A percentile compares a stretch with the other conserved stretches of the same genome.
phyloP scores from a whole-genome alignment of 169 alveolate genomes.

The Neospora caninum region DNA sequence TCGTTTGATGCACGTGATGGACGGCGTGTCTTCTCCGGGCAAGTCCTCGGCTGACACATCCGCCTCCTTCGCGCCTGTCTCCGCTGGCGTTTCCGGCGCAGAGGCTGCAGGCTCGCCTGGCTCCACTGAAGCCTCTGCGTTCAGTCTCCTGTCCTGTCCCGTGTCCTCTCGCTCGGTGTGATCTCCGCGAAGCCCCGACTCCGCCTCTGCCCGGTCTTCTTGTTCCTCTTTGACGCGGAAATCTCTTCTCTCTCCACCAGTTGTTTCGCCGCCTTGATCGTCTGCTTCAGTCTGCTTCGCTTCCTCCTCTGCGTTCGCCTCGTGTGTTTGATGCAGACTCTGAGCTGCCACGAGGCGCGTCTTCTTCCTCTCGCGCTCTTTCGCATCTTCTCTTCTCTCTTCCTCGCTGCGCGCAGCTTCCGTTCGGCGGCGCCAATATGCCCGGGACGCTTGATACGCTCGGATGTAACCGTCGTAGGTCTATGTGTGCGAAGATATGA shows the following conservation, averaged over 20 bases:
- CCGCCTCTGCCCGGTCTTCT: too few species aligned
- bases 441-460: constrained; percentile 7
- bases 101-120: not conserved
- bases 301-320: not conserved
- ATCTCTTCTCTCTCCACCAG: not conserved
- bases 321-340: too few species aligned
- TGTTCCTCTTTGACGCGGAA: too few species aligned
- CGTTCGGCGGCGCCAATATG: not conserved
- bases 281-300: not conserved
- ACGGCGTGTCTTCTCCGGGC: too few species aligned
- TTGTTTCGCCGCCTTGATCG: too few species aligned
- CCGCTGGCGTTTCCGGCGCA: not conserved
- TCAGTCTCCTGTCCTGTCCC: not conserved
- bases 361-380: not conserved
- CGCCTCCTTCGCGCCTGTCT: not conserved
- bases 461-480: constrained; percentile 28
- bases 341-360: not conserved
- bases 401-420: not conserved
- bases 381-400: not conserved
- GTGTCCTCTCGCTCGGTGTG: too few species aligned
- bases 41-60: not conserved
- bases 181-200: too few species aligned
- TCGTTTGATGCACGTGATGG: too few species aligned
- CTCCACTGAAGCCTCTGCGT: not conserved
- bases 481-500: too few species aligned